Base-by-base conservation (phyloP, 1,284 basidiomycete species). In the Fomitopsis schrenkii region DNA sequence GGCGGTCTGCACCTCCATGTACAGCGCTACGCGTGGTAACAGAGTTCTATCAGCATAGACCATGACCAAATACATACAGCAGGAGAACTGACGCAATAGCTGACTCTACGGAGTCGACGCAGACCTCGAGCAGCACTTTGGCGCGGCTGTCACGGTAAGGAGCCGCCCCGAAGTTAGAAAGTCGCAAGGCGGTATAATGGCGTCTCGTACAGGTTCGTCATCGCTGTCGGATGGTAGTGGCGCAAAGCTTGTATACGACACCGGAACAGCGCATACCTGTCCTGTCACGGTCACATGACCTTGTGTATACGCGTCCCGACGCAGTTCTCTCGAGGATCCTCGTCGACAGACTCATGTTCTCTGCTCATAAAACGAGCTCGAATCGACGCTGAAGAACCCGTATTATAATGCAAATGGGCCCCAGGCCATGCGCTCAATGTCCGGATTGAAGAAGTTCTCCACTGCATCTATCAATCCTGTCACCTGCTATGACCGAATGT, bases 31-130 rank as follows among this genome's bases (percentile, higher is more conserved):
- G 35, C 30, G 30, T 33, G 38, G 22, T 22, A 44, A 53, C 17
- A 44, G 30, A 35, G 1, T 7, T 41, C n/a, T 55, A 48, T 35
- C 46, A 59, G 38, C 55, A 19, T 53, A 22, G 19, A 15, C 15
- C 26, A 53, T 33, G 30, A 33, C 2, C 30, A 54, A 35, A 14
- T 4, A 28, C 30, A 14, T 4, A n/a, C 30, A 28, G 35, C 45
- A 22, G 58, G 33, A 30, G 46, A 30, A 82, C 86, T 59, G 55
- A 91, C 89, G 82, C 83, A 60, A 83, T 67, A 3, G 91, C 88
- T 17, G 90, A 91, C 67, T 87, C 83, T 17, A 91, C 81, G 5
- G 91, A 93, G 76, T 93, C 91, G 45, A 93, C 79, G 69, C 91
- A 93, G 63, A 93, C 86, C 75, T 93, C 91, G 59, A 93, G 76